phyloP scores from a whole-genome alignment of 2,329 filamentous ascomycete species.

The Pestalotiopsis fici region DNA sequence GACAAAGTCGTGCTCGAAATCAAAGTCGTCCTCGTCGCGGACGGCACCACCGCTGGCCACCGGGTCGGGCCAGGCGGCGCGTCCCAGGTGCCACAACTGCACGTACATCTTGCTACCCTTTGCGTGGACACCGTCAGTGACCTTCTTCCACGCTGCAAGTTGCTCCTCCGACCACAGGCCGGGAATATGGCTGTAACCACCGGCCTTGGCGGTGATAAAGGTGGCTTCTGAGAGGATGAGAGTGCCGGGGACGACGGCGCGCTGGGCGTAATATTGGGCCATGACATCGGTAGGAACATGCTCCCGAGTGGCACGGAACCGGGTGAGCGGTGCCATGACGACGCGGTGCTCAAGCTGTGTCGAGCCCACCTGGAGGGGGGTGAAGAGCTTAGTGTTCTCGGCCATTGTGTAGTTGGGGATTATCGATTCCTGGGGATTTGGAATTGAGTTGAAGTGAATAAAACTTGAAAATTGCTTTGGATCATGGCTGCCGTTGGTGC shows the following conservation, averaged over 20 bases:
- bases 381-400: constrained; percentile 32
- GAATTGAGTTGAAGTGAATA: not conserved
- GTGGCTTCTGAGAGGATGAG: constrained; percentile 58
- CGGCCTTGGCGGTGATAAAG: constrained; percentile 46
- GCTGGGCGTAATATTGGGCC: constrained; percentile 42
- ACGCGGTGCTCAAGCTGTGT: constrained; percentile 50
- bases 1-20: constrained; percentile 23
- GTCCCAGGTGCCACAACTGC: constrained; percentile 64
- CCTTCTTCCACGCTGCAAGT: constrained; percentile 53
- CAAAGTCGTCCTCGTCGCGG: constrained; percentile 24
- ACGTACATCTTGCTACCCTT: constrained; percentile 59
- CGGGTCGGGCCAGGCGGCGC: constrained; percentile 41
- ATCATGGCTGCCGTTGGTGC: not conserved
- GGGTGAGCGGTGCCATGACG: constrained; percentile 51
- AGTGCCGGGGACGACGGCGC: constrained; percentile 38
- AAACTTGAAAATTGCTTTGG: not conserved
- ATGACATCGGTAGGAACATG: constrained; percentile 36
- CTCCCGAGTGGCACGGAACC: constrained; percentile 44
- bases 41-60: constrained; percentile 14
- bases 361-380: constrained; percentile 42
- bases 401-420: constrained; percentile 10
- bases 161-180: constrained; percentile 55
- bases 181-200: constrained; percentile 48
- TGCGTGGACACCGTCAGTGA: constrained; percentile 59
- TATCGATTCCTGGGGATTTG: not conserved